Conservation (phyloP, 768 basidiomycete genomes). For the Suillus spraguei region DNA sequence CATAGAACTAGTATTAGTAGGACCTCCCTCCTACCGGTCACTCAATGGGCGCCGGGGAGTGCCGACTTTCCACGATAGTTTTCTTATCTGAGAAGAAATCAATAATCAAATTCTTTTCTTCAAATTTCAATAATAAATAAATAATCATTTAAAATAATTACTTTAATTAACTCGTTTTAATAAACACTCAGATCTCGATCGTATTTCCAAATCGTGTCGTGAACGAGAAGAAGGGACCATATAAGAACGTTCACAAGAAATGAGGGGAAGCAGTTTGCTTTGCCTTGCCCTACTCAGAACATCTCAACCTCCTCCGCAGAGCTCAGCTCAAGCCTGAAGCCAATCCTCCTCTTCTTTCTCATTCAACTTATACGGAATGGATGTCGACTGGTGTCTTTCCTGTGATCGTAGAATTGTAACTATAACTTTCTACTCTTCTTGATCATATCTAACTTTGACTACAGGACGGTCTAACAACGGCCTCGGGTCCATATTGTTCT, state of each 20-base stretch:
- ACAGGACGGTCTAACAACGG: conserved; percentile 31
- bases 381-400: conserved; percentile 71
- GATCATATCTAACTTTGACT: conserved; percentile 10
- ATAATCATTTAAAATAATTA: conserved; percentile 15
- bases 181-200: conserved; percentile 28
- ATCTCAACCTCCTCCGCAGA: conserved; percentile 19
- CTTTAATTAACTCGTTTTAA: conserved; percentile 36
- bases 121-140: conserved; percentile 10
- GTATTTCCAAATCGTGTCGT: conserved; percentile 8
- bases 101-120: conserved; percentile 9
- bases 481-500: conserved; percentile 55
- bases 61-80: conserved; percentile 1
- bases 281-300: conserved; percentile 21
- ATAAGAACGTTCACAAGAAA: conserved; percentile 26
- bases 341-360: not conserved
- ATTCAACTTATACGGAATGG: conserved; percentile 38
- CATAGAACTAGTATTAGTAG: no score
- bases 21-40: conserved; percentile 11
- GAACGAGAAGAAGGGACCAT: conserved; percentile 26
- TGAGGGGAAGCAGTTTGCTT: conserved; percentile 12
- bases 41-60: conserved; percentile 12
- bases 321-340: conserved; percentile 2
- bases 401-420: conserved; percentile 63
- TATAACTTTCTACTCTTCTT: conserved; percentile 20
- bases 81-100: conserved; percentile 15